phyloP scores from a whole-genome alignment of 768 basidiomycete genomes.

The Trametes elegans region DNA sequence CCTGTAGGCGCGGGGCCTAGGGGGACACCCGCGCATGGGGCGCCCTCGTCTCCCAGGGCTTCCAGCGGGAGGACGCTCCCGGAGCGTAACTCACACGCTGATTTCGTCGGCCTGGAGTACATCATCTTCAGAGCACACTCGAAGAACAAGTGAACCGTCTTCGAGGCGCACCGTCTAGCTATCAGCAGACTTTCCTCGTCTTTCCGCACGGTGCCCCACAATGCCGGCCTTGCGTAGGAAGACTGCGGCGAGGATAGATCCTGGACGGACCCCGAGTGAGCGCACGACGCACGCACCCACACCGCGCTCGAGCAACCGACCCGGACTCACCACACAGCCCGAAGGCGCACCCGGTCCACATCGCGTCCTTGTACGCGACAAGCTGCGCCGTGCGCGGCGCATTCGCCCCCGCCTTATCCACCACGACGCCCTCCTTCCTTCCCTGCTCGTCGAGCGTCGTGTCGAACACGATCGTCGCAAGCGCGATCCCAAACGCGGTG shows the following conservation, averaged over 20 bases:
- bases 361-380: slow-evolving; percentile 57
- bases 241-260: slow-evolving; percentile 32
- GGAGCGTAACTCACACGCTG: no score
- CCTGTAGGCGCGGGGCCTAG: no score
- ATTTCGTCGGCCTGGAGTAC: no score
- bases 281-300: neutral
- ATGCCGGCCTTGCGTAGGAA: slow-evolving; percentile 43
- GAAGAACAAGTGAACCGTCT: no score
- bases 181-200: no score
- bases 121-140: no score
- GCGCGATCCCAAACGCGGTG: slow-evolving; percentile 64
- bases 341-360: slow-evolving; percentile 66
- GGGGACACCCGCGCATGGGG: no score
- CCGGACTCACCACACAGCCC: slow-evolving; percentile 49
- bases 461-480: slow-evolving; percentile 72
- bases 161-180: no score
- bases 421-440: slow-evolving; percentile 30
- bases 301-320: no score
- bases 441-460: slow-evolving; percentile 40
- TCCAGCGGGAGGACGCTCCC: no score
- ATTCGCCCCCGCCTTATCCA: slow-evolving; percentile 29
- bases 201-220: slow-evolving; percentile 32
- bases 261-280: neutral
- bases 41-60: no score
- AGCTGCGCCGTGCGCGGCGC: slow-evolving; percentile 40